Percentiles rank a stretch among this genome's conserved stretches.
These are phyloP conservation scores for Syzygium aqueum DNA, from an alignment of 345 rosid genomes.

Conservation along the genomic window DNA sequence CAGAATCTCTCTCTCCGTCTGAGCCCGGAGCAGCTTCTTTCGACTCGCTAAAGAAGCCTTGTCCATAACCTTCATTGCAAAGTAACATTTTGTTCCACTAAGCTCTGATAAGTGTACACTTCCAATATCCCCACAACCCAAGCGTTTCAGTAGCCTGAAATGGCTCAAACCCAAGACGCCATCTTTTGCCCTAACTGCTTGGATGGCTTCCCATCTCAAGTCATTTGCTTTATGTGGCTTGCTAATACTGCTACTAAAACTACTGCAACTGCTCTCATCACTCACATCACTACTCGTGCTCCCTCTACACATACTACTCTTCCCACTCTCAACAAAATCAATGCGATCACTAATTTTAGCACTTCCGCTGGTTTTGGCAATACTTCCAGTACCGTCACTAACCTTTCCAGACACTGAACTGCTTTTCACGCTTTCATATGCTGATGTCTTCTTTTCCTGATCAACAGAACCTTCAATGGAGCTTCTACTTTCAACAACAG, in stretches of 20 bases:
- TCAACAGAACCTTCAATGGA: slow-evolving; percentile 34
- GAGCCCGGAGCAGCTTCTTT: slow-evolving; percentile 88
- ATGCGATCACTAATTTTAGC: slow-evolving; percentile 72
- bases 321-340: slow-evolving; percentile 77
- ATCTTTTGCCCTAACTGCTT: slow-evolving; percentile 59
- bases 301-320: slow-evolving; percentile 85
- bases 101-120: slow-evolving; percentile 89
- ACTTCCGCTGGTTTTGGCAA: slow-evolving; percentile 41
- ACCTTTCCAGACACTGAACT: slow-evolving; percentile 74
- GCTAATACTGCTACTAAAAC: slow-evolving; percentile 75
- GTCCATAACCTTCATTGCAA: slow-evolving; percentile 97
- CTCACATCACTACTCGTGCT: slow-evolving; percentile 88
- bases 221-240: slow-evolving; percentile 91
- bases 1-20: slow-evolving; percentile 86
- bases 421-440: slow-evolving; percentile 55
- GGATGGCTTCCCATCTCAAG: slow-evolving; percentile 92
- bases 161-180: slow-evolving; percentile 71
- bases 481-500: slow-evolving; percentile 32
- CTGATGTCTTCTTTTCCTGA: slow-evolving; percentile 61
- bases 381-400: slow-evolving; percentile 68
- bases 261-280: slow-evolving; percentile 87
- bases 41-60: slow-evolving; percentile 83
- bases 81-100: slow-evolving; percentile 75
- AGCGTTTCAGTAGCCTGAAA: slow-evolving; percentile 76
- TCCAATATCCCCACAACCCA: slow-evolving; percentile 92